These are phyloP conservation scores for Coemansia sp. DNA, from an alignment of 192 early-diverging fungal species.

Conservation along the genomic window DNA sequence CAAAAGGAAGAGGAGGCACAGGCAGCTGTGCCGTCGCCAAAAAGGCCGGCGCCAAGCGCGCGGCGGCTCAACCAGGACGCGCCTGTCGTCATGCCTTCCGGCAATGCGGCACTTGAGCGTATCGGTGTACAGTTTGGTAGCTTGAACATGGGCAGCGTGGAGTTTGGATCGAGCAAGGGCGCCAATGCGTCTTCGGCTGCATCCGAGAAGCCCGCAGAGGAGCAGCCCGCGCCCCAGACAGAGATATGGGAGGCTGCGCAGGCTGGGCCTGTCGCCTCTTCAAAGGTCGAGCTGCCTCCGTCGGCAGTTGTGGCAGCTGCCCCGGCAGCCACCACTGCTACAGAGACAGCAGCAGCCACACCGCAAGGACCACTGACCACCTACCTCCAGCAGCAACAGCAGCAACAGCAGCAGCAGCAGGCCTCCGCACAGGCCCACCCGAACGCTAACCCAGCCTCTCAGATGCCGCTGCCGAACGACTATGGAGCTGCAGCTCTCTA, in stretches of 20 bases:
- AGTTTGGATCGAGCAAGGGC: conserved; percentile 46
- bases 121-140: conserved; percentile 79
- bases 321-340: conserved; percentile 6
- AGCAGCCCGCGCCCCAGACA: conserved; percentile 12
- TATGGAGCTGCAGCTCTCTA: conserved; percentile 56
- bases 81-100: conserved; percentile 79
- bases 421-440: conserved; percentile 9
- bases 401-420: conserved; percentile 47
- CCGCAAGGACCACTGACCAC: conserved; percentile 31
- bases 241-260: conserved; percentile 16
- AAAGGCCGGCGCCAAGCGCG: conserved; percentile 25
- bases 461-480: conserved; percentile 52
- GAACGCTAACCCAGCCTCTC: conserved; percentile 21
- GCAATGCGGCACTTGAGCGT: conserved; percentile 53
- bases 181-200: conserved; percentile 24
- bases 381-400: conserved; percentile 38
- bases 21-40: conserved; percentile 10
- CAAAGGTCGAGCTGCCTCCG: conserved; percentile 4
- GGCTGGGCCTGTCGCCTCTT: conserved; percentile 4
- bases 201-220: conserved; percentile 16
- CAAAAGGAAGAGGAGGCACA: conserved; percentile 3
- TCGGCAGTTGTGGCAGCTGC: conserved; percentile 12
- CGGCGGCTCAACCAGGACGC: conserved; percentile 85
- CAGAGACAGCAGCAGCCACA: conserved; percentile 13
- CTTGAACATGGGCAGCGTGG: conserved; percentile 52